Base-by-base conservation (phyloP, 768 basidiomycete genomes). In the Leccinum aurantiacum region DNA sequence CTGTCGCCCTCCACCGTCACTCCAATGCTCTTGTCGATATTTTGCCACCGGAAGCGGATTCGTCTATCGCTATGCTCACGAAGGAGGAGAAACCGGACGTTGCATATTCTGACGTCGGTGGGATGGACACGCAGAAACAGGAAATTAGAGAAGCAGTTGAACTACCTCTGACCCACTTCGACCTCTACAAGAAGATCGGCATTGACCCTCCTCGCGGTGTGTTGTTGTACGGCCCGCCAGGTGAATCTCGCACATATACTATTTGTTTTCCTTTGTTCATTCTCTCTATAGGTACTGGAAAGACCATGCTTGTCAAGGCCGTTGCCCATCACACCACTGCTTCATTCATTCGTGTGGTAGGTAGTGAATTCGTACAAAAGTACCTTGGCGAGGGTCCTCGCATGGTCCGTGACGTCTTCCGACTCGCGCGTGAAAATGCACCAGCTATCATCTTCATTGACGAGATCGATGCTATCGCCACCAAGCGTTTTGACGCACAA, bases 271-370 rank as follows among this genome's bases (percentile, higher is more conserved):
- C 41, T 11, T 5, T 27, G 7, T 61, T 64, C 44, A 69, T 58
- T 44, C 49, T 11, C 24, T 52, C 17, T 50, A n/a, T 56, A 95
- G 96, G 97, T 62, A 99, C 97, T 3, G 97, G 97, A 29, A 99
- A 99, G 80, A 99, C 97, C 3, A 98, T 99, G 95, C 80, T 99
- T 63, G 97, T 98, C 54, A 99, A 98, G 75, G 97, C 97, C n/a
- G 97, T 99, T 27, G 97, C 97, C 24, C 89, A 95, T 71, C 93
- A 98, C 72, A 98, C 97, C 38, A 95, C 94, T 2, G 97, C 97
- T 8, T 81, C 93, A 13, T 99, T 99, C 80, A 98, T 99, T 67
- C 92, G 97, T 41, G 97, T 99, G 17, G 95, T 97, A 31, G 97
- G 97, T 22, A 93, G 90, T 67, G 97, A 99, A 76, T 99, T 99